These are phyloP conservation scores for Leccinum boreale DNA, from an alignment of 768 basidiomycete genomes.

Conservation along the genomic window DNA sequence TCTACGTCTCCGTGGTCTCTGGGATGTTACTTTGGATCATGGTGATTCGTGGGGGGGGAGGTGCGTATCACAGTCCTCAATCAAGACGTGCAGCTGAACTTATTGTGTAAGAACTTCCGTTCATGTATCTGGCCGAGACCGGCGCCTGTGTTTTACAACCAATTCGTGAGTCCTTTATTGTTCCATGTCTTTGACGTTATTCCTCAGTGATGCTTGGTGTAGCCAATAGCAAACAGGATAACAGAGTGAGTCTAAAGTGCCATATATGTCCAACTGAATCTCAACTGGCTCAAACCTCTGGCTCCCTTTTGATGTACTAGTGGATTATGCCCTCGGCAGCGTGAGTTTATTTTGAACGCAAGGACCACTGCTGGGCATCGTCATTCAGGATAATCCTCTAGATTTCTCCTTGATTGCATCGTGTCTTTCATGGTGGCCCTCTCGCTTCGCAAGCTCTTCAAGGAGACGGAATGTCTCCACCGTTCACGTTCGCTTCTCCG, in stretches of 20 bases:
- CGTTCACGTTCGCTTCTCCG: not conserved
- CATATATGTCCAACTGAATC: not conserved
- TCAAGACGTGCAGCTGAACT: not conserved
- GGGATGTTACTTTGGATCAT: not conserved
- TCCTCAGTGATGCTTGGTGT: not conserved
- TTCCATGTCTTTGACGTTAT: not conserved
- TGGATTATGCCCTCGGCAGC: not conserved
- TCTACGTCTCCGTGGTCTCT: not conserved
- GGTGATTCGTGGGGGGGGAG: fast-evolving
- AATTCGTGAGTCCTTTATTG: not conserved
- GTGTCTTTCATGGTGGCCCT: not conserved
- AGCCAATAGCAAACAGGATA: not conserved
- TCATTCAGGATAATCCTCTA: not conserved
- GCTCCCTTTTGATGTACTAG: not conserved
- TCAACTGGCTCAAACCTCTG: not conserved
- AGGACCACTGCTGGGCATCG: not conserved
- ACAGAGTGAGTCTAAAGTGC: not conserved
- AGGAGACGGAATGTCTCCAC: not conserved
- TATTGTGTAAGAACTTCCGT: not conserved
- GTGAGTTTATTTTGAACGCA: not conserved
- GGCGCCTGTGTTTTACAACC: not conserved
- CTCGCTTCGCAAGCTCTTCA: slow-evolving; percentile 1
- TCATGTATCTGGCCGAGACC: not conserved
- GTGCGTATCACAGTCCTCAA: not conserved
- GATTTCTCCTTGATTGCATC: not conserved